These are phyloP conservation scores for Agrostemma githago DNA, from an alignment of 148 eudicot species.

Conservation along the genomic window DNA sequence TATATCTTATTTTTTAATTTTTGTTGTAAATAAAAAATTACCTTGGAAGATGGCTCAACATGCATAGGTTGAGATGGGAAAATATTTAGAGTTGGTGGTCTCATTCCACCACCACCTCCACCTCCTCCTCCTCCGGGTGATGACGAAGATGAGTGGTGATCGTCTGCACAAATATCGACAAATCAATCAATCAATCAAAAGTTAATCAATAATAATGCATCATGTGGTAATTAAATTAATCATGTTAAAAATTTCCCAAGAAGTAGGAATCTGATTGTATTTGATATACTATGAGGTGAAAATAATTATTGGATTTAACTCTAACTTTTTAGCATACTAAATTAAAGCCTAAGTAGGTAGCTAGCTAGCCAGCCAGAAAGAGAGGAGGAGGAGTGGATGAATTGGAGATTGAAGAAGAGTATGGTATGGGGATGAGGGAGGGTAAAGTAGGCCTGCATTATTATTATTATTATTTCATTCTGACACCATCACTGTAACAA, in stretches of 20 bases:
- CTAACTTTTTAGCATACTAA: not conserved
- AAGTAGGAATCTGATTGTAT: not conserved
- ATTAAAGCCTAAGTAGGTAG: not conserved
- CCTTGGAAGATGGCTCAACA: constrained; percentile 69
- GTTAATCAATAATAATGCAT: not conserved
- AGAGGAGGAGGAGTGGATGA: not conserved
- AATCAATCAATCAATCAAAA: not conserved
- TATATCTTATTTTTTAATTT: too few species aligned
- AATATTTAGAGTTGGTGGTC: constrained; percentile 91
- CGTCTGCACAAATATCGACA: constrained; percentile 17
- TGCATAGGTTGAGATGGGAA: constrained; percentile 99
- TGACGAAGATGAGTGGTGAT: constrained; percentile 24
- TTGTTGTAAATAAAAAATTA: constrained; percentile 6
- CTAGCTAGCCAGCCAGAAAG: not conserved
- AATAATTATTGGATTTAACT: constrained; percentile 8
- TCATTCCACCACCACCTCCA: constrained; percentile 47
- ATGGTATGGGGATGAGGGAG: not conserved
- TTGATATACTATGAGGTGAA: not conserved
- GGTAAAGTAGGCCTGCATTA: constrained; percentile 21
- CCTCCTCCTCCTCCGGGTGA: constrained; percentile 14
- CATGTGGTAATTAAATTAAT: not conserved
- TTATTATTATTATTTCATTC: constrained; percentile 16
- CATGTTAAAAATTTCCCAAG: constrained; percentile 7
- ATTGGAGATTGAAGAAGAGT: not conserved
- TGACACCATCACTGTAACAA: constrained; percentile 15